Percentiles rank a stretch among this genome's conserved stretches.
Evolutionary conservation across 257 asterid genomes (phyloP).

Genomic region (Petunia axillaris): DNA sequence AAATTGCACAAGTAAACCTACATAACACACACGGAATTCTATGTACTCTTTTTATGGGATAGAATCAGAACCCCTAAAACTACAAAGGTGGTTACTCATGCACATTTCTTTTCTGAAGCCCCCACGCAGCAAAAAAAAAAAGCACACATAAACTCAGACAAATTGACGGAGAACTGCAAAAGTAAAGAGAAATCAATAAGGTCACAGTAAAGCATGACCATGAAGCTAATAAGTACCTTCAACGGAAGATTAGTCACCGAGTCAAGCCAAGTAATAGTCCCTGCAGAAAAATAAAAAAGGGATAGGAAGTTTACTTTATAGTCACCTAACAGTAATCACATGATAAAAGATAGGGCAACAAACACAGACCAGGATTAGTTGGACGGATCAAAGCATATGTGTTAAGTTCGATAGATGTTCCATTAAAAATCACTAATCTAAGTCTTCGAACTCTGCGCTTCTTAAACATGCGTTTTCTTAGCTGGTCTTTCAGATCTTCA

Average conservation of each 20-base stretch:
- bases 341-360: constrained; percentile 10
- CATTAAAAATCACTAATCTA: constrained; percentile 65
- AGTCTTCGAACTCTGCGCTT: constrained; percentile 92
- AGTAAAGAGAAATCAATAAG: background rate
- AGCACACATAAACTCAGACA: background rate
- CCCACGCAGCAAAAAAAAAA: background rate
- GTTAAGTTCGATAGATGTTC: constrained; percentile 73
- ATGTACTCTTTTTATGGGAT: background rate
- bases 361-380: constrained; percentile 73
- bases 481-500: constrained; percentile 83
- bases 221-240: constrained; percentile 49
- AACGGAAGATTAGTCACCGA: constrained; percentile 85
- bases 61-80: constrained; percentile 11
- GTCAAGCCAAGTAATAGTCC: constrained; percentile 90
- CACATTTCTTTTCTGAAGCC: background rate
- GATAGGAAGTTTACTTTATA: background rate
- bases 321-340: constrained; percentile 17
- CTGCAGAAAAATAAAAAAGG: constrained; percentile 46
- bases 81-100: constrained; percentile 10
- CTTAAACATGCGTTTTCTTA: constrained; percentile 88
- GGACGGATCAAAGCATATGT: constrained; percentile 94
- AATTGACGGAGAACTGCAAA: background rate
- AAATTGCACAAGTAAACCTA: constrained; percentile 12
- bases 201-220: background rate
- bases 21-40: background rate